Evolutionary conservation across 2,329 filamentous ascomycete species (phyloP), one percentile per base, ranked within the genome.

Genomic region (Penicillium glabrum): DNA sequence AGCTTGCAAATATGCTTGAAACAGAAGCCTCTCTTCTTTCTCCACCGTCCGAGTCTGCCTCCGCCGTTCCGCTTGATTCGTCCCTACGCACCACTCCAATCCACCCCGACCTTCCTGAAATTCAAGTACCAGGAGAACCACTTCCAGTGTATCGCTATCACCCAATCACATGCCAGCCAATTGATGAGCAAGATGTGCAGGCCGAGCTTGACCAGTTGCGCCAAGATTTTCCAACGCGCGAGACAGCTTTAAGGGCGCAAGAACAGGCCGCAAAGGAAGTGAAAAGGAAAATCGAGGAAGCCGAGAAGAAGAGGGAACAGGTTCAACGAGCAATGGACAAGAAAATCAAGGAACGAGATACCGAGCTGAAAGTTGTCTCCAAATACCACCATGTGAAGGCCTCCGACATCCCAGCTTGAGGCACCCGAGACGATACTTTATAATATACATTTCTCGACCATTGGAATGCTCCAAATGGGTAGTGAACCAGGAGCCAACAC

Each of bases 271-370:
- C 72, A 21, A 72, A 67, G 53, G 73, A 77, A 61, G 69, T 71
- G 29, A 75, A 70, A 57, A 64, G 68, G 54, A 71, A 68, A 43
- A 67, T 78, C 24, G 67, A 75, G 51, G 72, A 73, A 33, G 66
- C 69, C 3, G 70, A 74, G 33, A 69, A 68, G 53, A 77, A 76
- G 55, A 69, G 66, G 47, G 74, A 74, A 39, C 67, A 74, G 46
- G 65, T 77, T 1, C 75, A 77, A 54, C 74, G 68, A 47, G 68
- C 69, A 3, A 72, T 77, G 61, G 74, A 78, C 53, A 76, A 76
- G 61, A 78, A 78, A 59, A 68, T 69, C 13, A 76, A 76, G 56
- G 75, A 78, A 56, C 66, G 74, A 33, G 72, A 77, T 51, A 75
- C 69, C 5, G 75, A 78, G 60, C 67, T 76, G 65, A 77, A 74